Evolutionary conservation across 2,329 filamentous ascomycete species (phyloP).

Genomic region (Diaporthe helianthi): DNA sequence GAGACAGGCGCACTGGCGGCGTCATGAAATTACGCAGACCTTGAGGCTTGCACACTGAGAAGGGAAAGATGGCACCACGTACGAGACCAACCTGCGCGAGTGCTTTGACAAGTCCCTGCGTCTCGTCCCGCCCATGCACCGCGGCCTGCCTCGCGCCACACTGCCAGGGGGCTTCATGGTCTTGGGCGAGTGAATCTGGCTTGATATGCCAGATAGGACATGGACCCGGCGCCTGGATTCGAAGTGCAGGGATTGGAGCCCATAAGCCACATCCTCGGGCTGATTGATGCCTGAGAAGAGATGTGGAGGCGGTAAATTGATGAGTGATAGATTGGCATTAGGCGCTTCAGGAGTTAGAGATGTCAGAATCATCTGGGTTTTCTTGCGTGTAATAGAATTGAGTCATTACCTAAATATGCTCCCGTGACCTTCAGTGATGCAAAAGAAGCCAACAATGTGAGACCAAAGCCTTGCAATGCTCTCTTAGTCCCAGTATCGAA

Average conservation of each 20-base stretch:
- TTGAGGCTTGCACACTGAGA: not conserved
- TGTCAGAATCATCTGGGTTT: conserved; percentile 11
- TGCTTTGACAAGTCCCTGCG: conserved; percentile 55
- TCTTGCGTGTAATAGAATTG: conserved; percentile 2
- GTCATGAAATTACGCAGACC: not conserved
- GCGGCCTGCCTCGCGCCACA: conserved; percentile 54
- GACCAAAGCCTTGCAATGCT: not conserved
- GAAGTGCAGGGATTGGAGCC: conserved; percentile 16
- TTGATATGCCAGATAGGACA: conserved; percentile 51
- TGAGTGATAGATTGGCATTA: not conserved
- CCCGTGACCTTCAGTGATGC: not conserved
- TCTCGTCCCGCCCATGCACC: conserved; percentile 46
- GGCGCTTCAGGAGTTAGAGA: conserved; percentile 8
- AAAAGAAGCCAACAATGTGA: not conserved
- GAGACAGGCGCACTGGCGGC: not conserved
- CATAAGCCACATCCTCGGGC: conserved; percentile 14
- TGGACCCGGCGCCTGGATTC: conserved; percentile 34
- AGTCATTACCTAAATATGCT: conserved; percentile 21
- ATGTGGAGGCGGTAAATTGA: conserved; percentile 21
- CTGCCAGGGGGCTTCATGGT: conserved; percentile 49
- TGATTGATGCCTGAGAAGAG: conserved; percentile 19
- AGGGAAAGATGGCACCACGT: conserved; percentile 52
- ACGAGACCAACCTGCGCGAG: conserved; percentile 55
- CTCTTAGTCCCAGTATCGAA: conserved; percentile 88
- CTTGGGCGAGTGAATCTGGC: conserved; percentile 48